Base-by-base conservation (phyloP, 2,329 filamentous ascomycete species). In the Tolypocladium ophioglossoides region DNA sequence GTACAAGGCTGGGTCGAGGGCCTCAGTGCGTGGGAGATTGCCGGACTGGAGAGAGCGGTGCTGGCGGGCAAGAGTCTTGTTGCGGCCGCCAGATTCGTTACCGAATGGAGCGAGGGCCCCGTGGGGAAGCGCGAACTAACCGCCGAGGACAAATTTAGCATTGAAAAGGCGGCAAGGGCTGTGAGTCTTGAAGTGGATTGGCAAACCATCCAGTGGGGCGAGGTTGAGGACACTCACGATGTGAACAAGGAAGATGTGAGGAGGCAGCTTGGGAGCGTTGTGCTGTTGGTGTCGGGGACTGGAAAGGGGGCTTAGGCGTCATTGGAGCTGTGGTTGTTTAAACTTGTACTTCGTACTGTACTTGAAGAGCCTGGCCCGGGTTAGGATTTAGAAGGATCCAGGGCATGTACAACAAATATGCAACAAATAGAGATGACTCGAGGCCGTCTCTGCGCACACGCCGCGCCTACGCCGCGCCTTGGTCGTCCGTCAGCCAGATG, bases 211-310 rank as follows among this genome's bases (percentile, higher is more conserved):
- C 85, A 87, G 71, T 97, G 94, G 92, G 94, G 94, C 10, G 91
- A 96, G 75, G 94, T 99, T 1, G 94, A 99, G 69, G 91, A 99
- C 71, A 96, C 91, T 32, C 94, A 99, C 72, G 94, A 99, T 75
- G 94, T 99, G 1, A 87, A 95, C 64, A 88, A 85, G 70, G 92
- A 95, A 70, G 94, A 99, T 70, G 62, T 97, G 60, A 81, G 83
- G 66, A 80, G 92, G 64, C 94, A 97, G 73, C 73, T 97, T 56
- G 94, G 92, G 16, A 95, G 90, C 67, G 88, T 90, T 12, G 78
- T 96, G 18, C 67, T 97, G 64, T 73, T 97, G 51, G 87, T 96
- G 11, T 85, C 82, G 54, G 87, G 87, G 1, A 75, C 70, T 8
- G 69, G 71, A 41, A 66, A 65, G 58, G 12, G 16, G 18, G 30